A percentile compares a stretch with the other conserved stretches of the same genome.
phyloP scores from a whole-genome alignment of 2,329 filamentous ascomycete species.

The Talaromyces sp. region DNA sequence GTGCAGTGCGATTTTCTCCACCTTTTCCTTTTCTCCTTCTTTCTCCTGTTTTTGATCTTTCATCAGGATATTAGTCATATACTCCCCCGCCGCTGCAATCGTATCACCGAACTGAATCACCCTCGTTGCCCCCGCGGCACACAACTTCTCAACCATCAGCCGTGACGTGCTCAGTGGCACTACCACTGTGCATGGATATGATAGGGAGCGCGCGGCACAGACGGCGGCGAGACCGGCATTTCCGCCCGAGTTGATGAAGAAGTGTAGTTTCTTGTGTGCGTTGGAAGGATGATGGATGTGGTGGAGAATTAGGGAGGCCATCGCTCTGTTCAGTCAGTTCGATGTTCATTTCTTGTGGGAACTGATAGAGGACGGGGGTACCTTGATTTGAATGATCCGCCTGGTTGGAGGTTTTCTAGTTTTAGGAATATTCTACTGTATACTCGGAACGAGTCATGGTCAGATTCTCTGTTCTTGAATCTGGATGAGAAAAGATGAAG shows the following conservation, averaged over 20 bases:
- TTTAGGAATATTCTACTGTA: constrained; percentile 73
- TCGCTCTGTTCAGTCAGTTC: constrained; percentile 43
- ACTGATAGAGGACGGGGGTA: constrained; percentile 3
- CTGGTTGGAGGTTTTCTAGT: constrained; percentile 79
- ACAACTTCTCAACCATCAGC: constrained; percentile 69
- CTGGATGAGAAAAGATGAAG: background rate
- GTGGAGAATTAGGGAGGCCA: constrained; percentile 67
- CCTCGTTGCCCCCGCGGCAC: constrained; percentile 60
- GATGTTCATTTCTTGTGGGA: too few species aligned
- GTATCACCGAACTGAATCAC: constrained; percentile 67
- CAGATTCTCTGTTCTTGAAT: background rate
- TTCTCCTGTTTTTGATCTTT: background rate
- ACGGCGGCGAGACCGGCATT: constrained; percentile 84
- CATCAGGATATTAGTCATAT: constrained; percentile 56
- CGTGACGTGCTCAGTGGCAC: constrained; percentile 64
- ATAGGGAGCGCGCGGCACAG: constrained; percentile 63
- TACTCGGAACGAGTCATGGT: background rate
- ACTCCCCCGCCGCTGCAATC: constrained; percentile 67
- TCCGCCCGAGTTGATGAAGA: constrained; percentile 77
- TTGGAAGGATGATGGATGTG: constrained; percentile 43
- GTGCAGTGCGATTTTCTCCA: constrained; percentile 42
- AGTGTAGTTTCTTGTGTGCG: constrained; percentile 54
- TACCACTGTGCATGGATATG: constrained; percentile 69
- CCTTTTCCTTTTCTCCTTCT: constrained; percentile 24
- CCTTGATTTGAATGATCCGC: constrained; percentile 80